Base-by-base conservation (phyloP, 805 yeast genomes). In the Teunomyces aglyptinius region DNA sequence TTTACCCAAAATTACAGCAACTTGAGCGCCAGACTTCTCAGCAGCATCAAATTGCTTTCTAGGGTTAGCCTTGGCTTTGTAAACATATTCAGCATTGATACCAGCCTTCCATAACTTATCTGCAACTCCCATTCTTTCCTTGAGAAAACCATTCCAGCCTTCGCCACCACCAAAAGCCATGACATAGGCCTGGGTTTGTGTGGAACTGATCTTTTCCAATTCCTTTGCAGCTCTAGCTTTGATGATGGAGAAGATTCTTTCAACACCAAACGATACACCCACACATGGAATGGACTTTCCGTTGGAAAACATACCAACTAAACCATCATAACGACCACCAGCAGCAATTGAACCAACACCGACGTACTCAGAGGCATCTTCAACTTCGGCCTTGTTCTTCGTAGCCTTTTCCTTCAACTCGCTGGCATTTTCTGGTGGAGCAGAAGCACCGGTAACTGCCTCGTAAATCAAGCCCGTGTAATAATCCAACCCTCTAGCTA, bases 111-210 rank as follows among this genome's bases (percentile, higher is more conserved):
- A 94, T 57, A 94, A 77, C 57, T 75, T 66, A 60, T 89, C 85
- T 45, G 97, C 82, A 40, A 94, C 79, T 26, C 77, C 58, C 96
- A 94, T 90, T 73, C 99, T 85, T 72, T 94, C 97, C 48, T 83
- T 80, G 60, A 94, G 73, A 72, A 88, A 89, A 5, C 98, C 99
- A 49, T 77, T 82, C 97, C 97, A 91, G 51, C 86, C 95, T 58
- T 87, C 87, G 59, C 98, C 99, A 60, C 97, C 98, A 55, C 99
- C 99, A 61, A 94, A 91, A 1, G 99, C 98, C 97, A 94, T 91
- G 42, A 94, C 85, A 61, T 76, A 94, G 11, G 89, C 98, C 66
- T 94, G 96, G 15, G 99, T 95, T 32, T 92, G 83, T 24, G 91
- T 78, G 29, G 97, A 82, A 57, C 94, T 82, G 47, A 91, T 76